These are phyloP conservation scores for Lactifluus echinatus DNA, from an alignment of 768 basidiomycete species.

Conservation along the genomic window DNA sequence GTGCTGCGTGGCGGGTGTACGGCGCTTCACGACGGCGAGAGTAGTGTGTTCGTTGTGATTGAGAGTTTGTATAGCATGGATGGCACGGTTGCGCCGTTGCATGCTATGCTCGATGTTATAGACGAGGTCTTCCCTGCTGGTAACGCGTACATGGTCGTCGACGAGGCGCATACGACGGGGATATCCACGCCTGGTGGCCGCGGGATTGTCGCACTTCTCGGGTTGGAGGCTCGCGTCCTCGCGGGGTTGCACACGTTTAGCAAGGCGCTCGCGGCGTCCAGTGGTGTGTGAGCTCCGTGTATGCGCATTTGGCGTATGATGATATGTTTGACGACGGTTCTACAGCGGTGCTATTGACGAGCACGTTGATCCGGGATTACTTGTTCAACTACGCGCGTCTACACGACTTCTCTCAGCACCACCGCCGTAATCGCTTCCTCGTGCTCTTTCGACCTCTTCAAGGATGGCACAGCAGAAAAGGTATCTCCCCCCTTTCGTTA, in stretches of 20 bases:
- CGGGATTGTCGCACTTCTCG: conserved; percentile 64
- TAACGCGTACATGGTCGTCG: conserved; percentile 72
- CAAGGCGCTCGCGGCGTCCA: conserved; percentile 78
- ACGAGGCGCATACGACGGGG: conserved; percentile 92
- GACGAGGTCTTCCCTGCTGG: too few species aligned
- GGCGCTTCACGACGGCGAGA: conserved; percentile 31
- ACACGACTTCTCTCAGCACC: conserved; percentile 78
- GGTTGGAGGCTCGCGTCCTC: conserved; percentile 62
- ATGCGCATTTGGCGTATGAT: background rate
- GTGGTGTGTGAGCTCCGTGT: conserved; percentile 52
- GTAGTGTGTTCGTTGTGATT: conserved; percentile 68
- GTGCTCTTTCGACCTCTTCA: conserved; percentile 77
- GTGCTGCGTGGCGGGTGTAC: conserved; percentile 33
- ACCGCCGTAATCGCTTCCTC: conserved; percentile 68
- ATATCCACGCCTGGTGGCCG: conserved; percentile 73
- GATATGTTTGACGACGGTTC: background rate
- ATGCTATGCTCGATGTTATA: conserved; percentile 51
- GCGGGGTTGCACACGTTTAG: conserved; percentile 88
- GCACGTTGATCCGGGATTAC: conserved; percentile 65
- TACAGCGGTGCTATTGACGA: conserved; percentile 70
- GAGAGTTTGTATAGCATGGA: conserved; percentile 74
- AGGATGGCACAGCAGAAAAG: too few species aligned
- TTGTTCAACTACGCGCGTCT: conserved; percentile 92
- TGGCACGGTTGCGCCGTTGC: conserved; percentile 77
- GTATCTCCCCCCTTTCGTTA: too few species aligned